Base-by-base conservation (phyloP, 2,329 filamentous ascomycete genomes). In the Aspergillus hiratsukae region DNA sequence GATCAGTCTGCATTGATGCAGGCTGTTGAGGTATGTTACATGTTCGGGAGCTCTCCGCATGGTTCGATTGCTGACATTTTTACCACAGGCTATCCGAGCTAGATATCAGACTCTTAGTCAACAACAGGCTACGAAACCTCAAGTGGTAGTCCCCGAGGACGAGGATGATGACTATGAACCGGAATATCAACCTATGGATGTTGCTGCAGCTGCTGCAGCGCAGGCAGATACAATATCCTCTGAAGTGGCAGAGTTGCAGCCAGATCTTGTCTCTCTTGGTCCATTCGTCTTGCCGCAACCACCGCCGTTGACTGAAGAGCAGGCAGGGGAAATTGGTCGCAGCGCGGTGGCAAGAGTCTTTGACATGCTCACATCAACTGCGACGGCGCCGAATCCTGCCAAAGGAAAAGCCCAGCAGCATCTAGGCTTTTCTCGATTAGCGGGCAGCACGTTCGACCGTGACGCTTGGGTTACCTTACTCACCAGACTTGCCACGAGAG, bases 101-200 rank as follows among this genome's bases (percentile, higher is more conserved):
- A 70, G 75, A 49, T 72, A 74, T 58, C 63, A 73, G 55, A 67
- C 72, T 4, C 63, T 74, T 19, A 71, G 64, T 37, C 71, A 70
- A 60, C 70, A 72, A 27, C 73, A 75, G 58, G 69, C 67, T 21
- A 62, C 58, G 58, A 72, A 64, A 62, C 72, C 58, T n/a, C 65
- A 68, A 50, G 55, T 62, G 21, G 55, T 59, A 11, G 56, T 62
- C 3, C 66, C 65, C 3, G 73, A 72, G 49, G 86, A 88, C 8
- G 91, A 96, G 45, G 92, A 96, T 21, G 91, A 96, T 62, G 90
- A 96, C 65, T 97, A 97, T 68, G 93, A 97, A 66, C 92, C 93
- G 0, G 89, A 95, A 67, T 91, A 91, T 64, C 85, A 87, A 57
- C 83, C 88, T 8, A 84, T 86, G 37, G 90, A 95, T 71, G 56